phyloP scores from a whole-genome alignment of 2,329 filamentous ascomycete species.

The Cercospora berteroae region DNA sequence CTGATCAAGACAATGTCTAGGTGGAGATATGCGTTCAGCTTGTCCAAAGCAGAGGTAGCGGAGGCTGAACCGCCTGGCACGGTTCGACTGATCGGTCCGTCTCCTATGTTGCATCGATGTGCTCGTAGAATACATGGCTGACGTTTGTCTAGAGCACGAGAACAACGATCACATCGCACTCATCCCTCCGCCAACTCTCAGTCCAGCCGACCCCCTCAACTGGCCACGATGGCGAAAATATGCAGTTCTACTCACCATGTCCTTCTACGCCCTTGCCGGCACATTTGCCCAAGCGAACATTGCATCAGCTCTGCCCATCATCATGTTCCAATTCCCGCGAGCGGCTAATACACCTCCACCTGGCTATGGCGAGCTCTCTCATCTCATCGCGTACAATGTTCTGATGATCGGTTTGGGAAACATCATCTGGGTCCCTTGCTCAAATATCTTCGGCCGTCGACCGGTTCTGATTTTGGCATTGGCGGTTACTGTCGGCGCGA shows the following conservation, averaged over 20 bases:
- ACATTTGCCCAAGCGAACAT: conserved; percentile 41
- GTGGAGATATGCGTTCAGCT: conserved; percentile 38
- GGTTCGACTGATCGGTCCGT: conserved; percentile 40
- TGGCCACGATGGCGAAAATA: conserved; percentile 41
- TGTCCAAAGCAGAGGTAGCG: conserved; percentile 42
- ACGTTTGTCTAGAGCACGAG: conserved; percentile 29
- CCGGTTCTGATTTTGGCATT: conserved; percentile 41
- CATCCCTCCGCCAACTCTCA: conserved; percentile 40
- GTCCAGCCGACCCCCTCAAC: conserved; percentile 44
- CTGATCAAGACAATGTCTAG: conserved; percentile 34
- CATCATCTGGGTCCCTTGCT: conserved; percentile 44
- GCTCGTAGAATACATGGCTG: background rate
- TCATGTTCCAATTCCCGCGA: conserved; percentile 22
- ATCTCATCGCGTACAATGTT: conserved; percentile 42
- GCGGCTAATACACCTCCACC: conserved; percentile 30
- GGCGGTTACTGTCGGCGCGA: conserved; percentile 37
- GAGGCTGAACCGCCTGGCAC: conserved; percentile 44
- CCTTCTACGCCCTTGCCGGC: conserved; percentile 39
- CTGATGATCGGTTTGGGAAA: conserved; percentile 43
- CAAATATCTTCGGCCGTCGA: conserved; percentile 43
- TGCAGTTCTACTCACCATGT: conserved; percentile 40
- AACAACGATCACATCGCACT: conserved; percentile 41
- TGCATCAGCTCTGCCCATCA: conserved; percentile 39
- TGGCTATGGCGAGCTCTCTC: conserved; percentile 37
- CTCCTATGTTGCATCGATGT: background rate